Evolutionary conservation across 768 basidiomycete species (phyloP), one percentile per base, ranked within the genome.

Genomic region (Ramaria rubella): DNA sequence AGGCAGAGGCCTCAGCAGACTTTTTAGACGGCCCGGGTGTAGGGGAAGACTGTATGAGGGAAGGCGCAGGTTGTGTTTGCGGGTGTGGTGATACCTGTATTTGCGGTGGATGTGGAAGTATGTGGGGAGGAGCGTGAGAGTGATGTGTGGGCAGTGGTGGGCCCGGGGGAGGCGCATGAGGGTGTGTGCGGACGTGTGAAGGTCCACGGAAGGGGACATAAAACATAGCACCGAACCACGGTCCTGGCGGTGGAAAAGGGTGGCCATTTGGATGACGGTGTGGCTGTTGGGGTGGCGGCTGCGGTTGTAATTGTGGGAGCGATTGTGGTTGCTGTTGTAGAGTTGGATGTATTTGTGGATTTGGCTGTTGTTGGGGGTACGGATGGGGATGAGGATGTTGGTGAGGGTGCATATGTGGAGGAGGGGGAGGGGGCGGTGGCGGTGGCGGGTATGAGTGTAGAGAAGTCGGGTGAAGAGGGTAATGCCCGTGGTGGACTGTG

Each of bases 211-310:
- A 14, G 9, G 44, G 44, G 9, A 46, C 44, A 24, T 46, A 46
- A 24, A 46, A 46, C 44, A 46, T 46, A 12, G 44, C 44, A 46
- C 44, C 44, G 23, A 46, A 46, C 44, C 44, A 46, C 11, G 44
- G 44, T 24, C 44, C 44, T 38, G 36, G 44, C 12, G 11, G 23
- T 24, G 44, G 23, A 9, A 12, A 24, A 9, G 44, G 9, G 12
- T 11, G 23, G 9, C 9, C 11, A 24, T n/a, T n/a, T n/a, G n/a
- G 36, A n/a, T 38, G 11, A 38, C 11, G 36, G n/a, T 11, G 36
- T 38, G 36, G 36, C 11, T 38, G n/a, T 11, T 38, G 36, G 36
- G 36, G 11, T 38, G 11, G 36, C n/a, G 11, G 11, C 11, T 38
- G 36, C n/a, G 11, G 36, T 38, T 38, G 11, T n/a, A n/a, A n/a